Percentiles rank a stretch among this genome's conserved stretches.
phyloP scores from a whole-genome alignment of 2,329 filamentous ascomycete species.

The Trichoderma sp. region DNA sequence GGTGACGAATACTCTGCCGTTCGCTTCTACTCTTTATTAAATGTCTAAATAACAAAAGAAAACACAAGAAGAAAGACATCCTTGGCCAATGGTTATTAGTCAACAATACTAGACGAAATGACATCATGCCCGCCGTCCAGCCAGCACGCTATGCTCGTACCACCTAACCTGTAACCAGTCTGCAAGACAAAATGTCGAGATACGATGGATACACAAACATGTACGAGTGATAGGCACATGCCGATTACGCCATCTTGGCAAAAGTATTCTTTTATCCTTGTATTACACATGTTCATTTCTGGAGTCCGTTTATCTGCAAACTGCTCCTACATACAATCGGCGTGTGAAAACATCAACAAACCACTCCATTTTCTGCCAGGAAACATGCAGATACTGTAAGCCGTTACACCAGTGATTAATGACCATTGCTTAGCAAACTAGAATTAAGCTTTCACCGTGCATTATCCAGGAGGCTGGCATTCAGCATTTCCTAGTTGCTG shows the following conservation, averaged over 20 bases:
- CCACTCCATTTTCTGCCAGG: too few species aligned
- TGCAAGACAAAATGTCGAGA: not conserved
- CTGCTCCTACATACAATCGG: too few species aligned
- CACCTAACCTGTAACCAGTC: not conserved
- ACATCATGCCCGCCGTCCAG: not conserved
- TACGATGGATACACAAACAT: not conserved
- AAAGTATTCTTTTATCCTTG: not conserved
- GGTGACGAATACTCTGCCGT: too few species aligned
- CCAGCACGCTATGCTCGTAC: not conserved
- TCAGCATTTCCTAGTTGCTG: not conserved
- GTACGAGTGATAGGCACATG: not conserved
- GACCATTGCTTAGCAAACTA: not conserved
- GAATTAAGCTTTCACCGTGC: not conserved
- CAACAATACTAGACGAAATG: not conserved
- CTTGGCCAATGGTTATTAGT: not conserved
- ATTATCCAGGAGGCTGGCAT: not conserved
- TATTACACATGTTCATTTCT: not conserved
- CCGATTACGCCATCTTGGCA: not conserved
- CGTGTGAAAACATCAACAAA: too few species aligned
- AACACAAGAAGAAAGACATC: not conserved
- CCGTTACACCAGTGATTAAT: not conserved
- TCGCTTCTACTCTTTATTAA: not conserved
- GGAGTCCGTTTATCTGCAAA: not conserved
- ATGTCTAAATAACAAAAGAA: not conserved
- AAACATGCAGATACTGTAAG: not conserved